Evolutionary conservation across 225 moss, liverwort and hornwort genomes (phyloP).

Genomic region (Straminergon stramineum): DNA sequence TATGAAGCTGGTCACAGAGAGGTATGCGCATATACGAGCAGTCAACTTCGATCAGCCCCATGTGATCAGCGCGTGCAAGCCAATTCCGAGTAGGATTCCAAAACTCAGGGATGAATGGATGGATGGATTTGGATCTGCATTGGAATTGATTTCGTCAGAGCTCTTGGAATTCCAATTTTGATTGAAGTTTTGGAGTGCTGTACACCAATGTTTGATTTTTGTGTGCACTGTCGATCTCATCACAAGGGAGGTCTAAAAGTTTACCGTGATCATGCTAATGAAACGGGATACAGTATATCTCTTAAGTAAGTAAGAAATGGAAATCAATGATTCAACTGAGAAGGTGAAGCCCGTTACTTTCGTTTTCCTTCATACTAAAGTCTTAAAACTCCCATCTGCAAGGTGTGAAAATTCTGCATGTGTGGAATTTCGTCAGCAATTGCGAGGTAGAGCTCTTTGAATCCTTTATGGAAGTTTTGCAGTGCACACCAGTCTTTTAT

Average conservation of each 20-base stretch:
- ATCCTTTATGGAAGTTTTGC: background rate
- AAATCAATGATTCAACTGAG: background rate
- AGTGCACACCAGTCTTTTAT: background rate
- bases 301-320: background rate
- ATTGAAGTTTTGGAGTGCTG: background rate
- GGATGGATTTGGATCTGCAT: background rate
- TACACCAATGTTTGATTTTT: background rate
- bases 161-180: background rate
- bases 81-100: background rate
- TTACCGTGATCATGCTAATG: background rate
- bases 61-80: background rate
- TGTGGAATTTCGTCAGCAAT: no score
- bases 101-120: background rate
- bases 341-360: background rate
- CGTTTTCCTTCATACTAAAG: background rate
- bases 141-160: background rate
- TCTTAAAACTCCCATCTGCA: background rate
- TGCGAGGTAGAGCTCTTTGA: background rate
- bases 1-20: background rate
- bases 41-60: background rate
- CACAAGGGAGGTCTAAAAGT: no score
- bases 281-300: background rate
- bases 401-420: no score
- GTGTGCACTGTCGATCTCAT: background rate
- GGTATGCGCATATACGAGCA: background rate